Evolutionary conservation across 192 early-diverging fungal species (phyloP), one percentile per base, ranked within the genome.

Genomic region (Chytriomyces hyalinus): DNA sequence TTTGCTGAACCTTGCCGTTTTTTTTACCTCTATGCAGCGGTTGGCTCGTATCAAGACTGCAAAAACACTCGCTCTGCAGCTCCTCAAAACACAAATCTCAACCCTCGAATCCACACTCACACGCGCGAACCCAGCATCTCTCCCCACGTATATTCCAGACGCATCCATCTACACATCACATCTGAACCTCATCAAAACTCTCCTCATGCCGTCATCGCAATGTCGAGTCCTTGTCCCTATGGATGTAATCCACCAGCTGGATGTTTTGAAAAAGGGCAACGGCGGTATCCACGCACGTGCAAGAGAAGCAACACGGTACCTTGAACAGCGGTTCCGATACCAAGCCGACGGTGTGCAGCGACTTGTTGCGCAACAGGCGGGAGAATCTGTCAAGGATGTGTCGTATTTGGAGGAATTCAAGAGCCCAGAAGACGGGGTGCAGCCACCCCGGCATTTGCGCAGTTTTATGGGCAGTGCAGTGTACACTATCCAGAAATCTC

Each of bases 271-370:
- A 47, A 84, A 84, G 53, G 84, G 83, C 9, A 65, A 44, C 5
- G 77, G 71, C 28, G 53, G 43, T 20, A 69, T 70, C 7, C 83
- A 84, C 61, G 77, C 60, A 3, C 49, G 76, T 0, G 82, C 86
- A 3, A 76, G 86, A n/a, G 86, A 88, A 51, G 82, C 83, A 6
- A 88, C 80, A 50, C 75, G 86, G 20, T 88, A 82, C 61, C 80
- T 88, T n/a, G 86, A 88, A 65, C 83, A 88, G 51, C 78, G 86
- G 5, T 84, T 87, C 73, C 49, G 73, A 45, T 85, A 80, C 81
- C 65, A 74, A 24, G 76, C 65, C 5, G 61, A 63, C n/a, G 65
- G 57, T 64, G 36, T 36, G 36, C 36, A 36, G 2, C 36, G 36
- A 36, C 74, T 87, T 3, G 50, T 57, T n/a, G 80, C 80, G n/a